phyloP scores from a whole-genome alignment of 768 basidiomycete genomes.

The Trametes cinnabarina region DNA sequence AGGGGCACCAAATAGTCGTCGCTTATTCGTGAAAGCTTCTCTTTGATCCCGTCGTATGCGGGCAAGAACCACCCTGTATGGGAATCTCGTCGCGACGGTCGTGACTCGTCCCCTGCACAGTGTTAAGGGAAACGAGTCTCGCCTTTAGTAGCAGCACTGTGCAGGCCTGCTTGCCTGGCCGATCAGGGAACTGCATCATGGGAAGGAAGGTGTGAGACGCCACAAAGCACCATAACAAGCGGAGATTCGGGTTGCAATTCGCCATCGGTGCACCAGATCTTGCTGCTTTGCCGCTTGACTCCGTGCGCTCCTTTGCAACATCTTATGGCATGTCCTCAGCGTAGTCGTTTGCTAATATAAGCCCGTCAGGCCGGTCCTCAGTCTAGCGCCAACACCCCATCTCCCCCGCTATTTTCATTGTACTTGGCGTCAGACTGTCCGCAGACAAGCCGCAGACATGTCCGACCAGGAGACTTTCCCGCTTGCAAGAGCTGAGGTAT shows the following conservation, averaged over 20 bases:
- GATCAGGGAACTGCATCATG: no score
- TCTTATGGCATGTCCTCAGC: not conserved
- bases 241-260: not conserved
- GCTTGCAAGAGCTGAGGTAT: slow-evolving; percentile 11
- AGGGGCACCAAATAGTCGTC: not conserved
- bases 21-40: not conserved
- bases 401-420: not conserved
- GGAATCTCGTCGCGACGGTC: no score
- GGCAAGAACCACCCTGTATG: no score
- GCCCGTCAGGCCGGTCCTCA: not conserved
- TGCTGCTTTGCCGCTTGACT: not conserved
- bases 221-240: no score
- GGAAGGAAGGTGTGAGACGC: no score
- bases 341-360: not conserved
- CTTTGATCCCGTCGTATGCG: not conserved
- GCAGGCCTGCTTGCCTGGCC: no score
- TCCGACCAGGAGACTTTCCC: slow-evolving; percentile 10
- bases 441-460: slow-evolving; percentile 7
- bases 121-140: no score
- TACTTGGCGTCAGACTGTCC: not conserved
- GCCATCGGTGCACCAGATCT: slow-evolving; percentile 5
- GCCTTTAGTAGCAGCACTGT: no score
- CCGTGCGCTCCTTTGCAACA: not conserved
- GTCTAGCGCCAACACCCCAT: slow-evolving; percentile 1
- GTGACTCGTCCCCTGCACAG: no score